Evolutionary conservation across 106 monocot species (phyloP).

Genomic region (Alisma plantagoaquatica): DNA sequence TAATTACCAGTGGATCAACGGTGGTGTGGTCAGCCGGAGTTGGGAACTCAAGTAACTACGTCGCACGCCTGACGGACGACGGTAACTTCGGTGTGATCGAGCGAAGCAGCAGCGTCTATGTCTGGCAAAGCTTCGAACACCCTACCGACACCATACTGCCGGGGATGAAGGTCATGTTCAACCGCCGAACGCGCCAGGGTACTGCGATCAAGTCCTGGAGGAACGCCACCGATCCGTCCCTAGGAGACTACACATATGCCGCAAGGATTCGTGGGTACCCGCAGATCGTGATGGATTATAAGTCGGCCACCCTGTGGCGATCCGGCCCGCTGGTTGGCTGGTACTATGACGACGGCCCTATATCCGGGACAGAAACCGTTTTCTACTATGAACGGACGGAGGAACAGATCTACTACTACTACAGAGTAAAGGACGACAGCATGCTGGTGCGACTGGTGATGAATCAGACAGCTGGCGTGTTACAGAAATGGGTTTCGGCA

Average conservation of each 20-base stretch:
- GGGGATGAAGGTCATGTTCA: constrained; percentile 29
- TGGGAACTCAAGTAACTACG: neutral
- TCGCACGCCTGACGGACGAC: constrained; percentile 3
- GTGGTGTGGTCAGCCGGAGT: neutral
- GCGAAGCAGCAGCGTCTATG: neutral
- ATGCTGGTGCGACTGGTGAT: neutral
- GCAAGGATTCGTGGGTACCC: constrained; percentile 18
- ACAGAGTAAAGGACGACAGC: no score
- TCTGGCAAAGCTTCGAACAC: constrained; percentile 79
- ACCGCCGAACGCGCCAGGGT: constrained; percentile 4
- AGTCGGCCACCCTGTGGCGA: constrained; percentile 16
- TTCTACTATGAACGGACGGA: constrained; percentile 24
- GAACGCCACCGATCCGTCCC: constrained; percentile 25
- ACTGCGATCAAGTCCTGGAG: constrained; percentile 38
- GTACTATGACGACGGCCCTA: constrained; percentile 17
- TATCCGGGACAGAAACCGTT: neutral
- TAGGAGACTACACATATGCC: constrained; percentile 29
- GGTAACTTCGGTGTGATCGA: constrained; percentile 25
- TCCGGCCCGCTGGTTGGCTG: constrained; percentile 37
- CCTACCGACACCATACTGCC: constrained; percentile 30
- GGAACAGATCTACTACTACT: neutral
- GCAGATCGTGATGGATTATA: constrained; percentile 24
- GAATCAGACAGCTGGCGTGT: no score
- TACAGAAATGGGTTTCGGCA: neutral
- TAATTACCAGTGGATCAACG: neutral